These are phyloP conservation scores for Stephania cephalantha DNA, from an alignment of 164 flowering plant genomes.

Conservation along the genomic window DNA sequence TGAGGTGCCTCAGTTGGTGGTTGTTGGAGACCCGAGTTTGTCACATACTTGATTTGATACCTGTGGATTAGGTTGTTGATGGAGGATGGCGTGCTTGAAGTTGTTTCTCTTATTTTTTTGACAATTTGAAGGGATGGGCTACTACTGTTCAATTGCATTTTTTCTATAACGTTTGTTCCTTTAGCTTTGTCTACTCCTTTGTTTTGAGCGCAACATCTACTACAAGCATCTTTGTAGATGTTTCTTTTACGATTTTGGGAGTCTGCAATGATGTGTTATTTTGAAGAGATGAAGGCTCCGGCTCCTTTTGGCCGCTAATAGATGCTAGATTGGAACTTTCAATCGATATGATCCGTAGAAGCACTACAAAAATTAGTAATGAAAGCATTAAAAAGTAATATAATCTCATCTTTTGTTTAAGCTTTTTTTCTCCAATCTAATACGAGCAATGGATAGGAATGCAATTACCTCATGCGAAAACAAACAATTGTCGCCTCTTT, in stretches of 20 bases:
- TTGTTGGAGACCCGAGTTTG: constrained; percentile 12
- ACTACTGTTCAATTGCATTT: constrained; percentile 9
- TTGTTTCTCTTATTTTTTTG: constrained; percentile 4
- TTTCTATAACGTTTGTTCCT: constrained; percentile 36
- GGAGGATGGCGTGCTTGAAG: neutral
- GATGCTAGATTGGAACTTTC: too few species aligned
- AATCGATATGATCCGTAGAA: too few species aligned
- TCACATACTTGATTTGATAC: constrained; percentile 15
- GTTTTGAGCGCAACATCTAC: too few species aligned
- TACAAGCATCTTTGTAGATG: too few species aligned
- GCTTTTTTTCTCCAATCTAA: neutral
- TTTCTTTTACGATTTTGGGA: too few species aligned
- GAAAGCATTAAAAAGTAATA: neutral
- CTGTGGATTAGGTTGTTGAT: constrained; percentile 10
- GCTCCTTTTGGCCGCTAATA: too few species aligned
- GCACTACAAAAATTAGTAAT: too few species aligned
- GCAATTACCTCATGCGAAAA: constrained; percentile 80
- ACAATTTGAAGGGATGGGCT: constrained; percentile 10
- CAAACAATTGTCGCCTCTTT: constrained; percentile 61
- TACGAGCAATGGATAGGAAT: neutral
- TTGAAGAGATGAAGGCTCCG: too few species aligned
- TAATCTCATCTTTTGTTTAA: neutral
- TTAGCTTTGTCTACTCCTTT: constrained; percentile 22
- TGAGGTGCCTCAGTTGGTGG: constrained; percentile 35
- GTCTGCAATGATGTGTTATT: too few species aligned